Evolutionary conservation across 2,329 filamentous ascomycete genomes (phyloP), one percentile per base, ranked within the genome.

Genomic region (Hysterium pulicare): DNA sequence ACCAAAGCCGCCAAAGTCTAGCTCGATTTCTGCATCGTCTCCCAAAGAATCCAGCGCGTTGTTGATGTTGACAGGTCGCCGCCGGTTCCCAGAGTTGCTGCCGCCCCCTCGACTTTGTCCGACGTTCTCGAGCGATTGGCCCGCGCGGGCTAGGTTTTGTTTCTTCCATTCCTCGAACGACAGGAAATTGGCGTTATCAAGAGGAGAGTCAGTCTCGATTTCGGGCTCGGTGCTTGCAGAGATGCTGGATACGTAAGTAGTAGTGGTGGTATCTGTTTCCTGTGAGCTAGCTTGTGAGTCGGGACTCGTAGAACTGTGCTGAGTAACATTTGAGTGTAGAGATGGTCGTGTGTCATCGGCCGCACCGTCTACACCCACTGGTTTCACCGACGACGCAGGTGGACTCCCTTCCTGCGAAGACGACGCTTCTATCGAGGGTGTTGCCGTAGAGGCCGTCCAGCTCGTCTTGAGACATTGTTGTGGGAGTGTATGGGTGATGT

Each of bases 81-180:
- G 78, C 46, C 67, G 71, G 33, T 76, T 74, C 17, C 64, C 62
- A 21, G 59, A 69, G 59, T 63, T 71, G 4, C 56, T 51, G 17
- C 59, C 55, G 49, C 61, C 71, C 58, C 62, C 78, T 67, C 71
- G 74, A 64, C 58, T 75, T 52, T 74, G 81, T 62, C 71, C 86
- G 61, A 77, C 76, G 67, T 77, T 83, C 67, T 77, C 87, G 52
- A 70, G 86, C 60, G 73, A 89, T 59, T 96, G 91, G 10, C 89
- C 91, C 3, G 82, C 84, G 61, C 89, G 87, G 39, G 84, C 87
- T 15, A 97, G 72, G 70, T 95, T 95, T 73, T 90, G 86, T 59
- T 86, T 88, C 71, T 95, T 97, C 93, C 93, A 98, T 58, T 97
- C 91, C 63, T 97, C 93, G 56, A 98, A 98, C 0, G 93, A 96